Percentiles rank a stretch among this genome's conserved stretches.
These are phyloP conservation scores for Globisporangium spinosum DNA, from an alignment of 352 stramenopile genomes.

Conservation along the genomic window DNA sequence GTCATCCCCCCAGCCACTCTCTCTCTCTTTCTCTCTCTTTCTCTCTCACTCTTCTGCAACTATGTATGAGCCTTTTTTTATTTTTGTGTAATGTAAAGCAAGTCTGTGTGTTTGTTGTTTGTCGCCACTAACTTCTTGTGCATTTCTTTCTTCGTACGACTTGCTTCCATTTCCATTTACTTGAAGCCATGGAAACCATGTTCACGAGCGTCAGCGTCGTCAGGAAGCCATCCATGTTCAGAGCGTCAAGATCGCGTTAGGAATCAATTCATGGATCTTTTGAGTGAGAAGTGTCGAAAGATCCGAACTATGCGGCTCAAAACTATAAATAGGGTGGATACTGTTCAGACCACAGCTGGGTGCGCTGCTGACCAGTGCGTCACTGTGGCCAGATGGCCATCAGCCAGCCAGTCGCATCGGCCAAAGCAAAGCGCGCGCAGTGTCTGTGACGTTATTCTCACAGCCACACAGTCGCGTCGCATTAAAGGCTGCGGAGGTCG, in stretches of 20 bases:
- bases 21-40: too few species aligned
- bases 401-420: background rate
- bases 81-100: conserved; percentile 7
- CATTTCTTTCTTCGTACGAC: background rate
- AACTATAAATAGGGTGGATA: background rate
- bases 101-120: background rate
- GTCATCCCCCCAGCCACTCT: background rate
- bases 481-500: background rate
- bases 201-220: background rate
- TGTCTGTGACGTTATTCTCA: background rate
- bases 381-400: background rate
- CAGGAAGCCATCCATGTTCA: background rate
- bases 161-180: background rate
- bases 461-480: background rate
- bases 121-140: background rate
- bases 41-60: background rate
- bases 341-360: background rate
- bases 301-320: background rate
- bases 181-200: background rate
- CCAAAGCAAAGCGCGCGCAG: background rate
- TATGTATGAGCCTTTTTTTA: conserved; percentile 3
- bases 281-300: background rate
- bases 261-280: background rate
- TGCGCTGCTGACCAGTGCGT: background rate
- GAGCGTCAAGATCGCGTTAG: background rate